Base-by-base conservation (phyloP, 1,139 yeast genomes). In the Zygosaccharomyces pseudobailii region DNA sequence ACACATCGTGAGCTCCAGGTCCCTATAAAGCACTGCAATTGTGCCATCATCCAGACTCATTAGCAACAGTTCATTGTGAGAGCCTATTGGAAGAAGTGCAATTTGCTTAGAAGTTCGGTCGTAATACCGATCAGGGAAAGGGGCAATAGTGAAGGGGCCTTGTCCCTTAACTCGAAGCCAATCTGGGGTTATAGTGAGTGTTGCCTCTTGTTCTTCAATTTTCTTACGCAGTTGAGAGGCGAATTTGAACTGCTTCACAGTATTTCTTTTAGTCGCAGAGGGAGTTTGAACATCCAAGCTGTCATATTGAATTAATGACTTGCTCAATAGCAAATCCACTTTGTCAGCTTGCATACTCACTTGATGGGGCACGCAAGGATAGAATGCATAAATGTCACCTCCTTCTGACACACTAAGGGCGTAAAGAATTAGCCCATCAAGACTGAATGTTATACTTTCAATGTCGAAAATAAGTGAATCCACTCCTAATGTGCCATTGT, bases 371-470 rank as follows among this genome's bases (percentile, higher is more conserved):
- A 76, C 57, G 59, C 79, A 79, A 8, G 87, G 87, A 50, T 74
- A 76, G 2, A 82, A 63, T 0, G 75, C 70, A 55, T 71, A 80
- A 1, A 82, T 52, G 52, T 82, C 84, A 8, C 82, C 78, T 35
- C 77, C 82, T n/a, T 67, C 65, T 23, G 54, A 46, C 2, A 48
- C 57, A 20, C 76, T 73, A 45, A 78, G 55, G 3, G 79, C 59
- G 52, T 74, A 78, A 13, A 81, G 63, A 0, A 83, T 72, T 36
- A 81, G 53, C 0, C 71, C 68, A 19, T 61, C 56, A 1, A 75
- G 63, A 3, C 83, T 82, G 53, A 80, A 76, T 1, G 73, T 56
- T 19, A 81, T 73, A 42, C 70, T 67, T 8, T 47, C 49, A 21
- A 69, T 58, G 25, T 57, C 58, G 17, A 59, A 58, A 0, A 57